Evolutionary conservation across 1,284 basidiomycete genomes (phyloP).

Genomic region (Ceratobasidium sp.): DNA sequence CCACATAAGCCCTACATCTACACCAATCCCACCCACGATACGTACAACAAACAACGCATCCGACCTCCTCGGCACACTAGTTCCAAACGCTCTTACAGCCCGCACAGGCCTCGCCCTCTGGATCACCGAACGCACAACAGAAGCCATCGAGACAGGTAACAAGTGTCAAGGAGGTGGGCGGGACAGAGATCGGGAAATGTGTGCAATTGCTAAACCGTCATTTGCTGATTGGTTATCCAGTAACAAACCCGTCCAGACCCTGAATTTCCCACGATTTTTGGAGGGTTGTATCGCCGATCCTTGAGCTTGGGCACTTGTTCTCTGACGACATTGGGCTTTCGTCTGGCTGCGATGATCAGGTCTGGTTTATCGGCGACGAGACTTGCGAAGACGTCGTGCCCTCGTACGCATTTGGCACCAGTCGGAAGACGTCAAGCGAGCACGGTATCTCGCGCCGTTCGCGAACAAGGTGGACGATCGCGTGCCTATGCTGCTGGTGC

Average conservation of each 20-base stretch:
- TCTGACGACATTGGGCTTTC: constrained; percentile 31
- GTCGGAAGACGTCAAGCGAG: background rate
- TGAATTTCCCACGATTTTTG: constrained; percentile 17
- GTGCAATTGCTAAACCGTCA: constrained; percentile 36
- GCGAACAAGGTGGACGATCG: background rate
- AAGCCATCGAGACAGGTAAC: constrained; percentile 24
- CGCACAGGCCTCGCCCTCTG: constrained; percentile 13
- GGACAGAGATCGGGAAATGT: constrained; percentile 29
- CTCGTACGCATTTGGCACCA: background rate
- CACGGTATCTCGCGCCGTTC: background rate
- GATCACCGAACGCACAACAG: constrained; percentile 20
- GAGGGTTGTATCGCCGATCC: constrained; percentile 16
- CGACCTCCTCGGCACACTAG: constrained; percentile 60
- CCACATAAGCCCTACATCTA: constrained; percentile 10
- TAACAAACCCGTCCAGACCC: constrained; percentile 11
- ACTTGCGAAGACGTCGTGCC: background rate
- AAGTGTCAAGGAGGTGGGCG: constrained; percentile 23
- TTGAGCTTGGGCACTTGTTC: background rate
- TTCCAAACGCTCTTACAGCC: constrained; percentile 58
- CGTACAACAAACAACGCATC: constrained; percentile 71
- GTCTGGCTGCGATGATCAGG: constrained; percentile 26
- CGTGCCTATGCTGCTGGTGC: constrained; percentile 14
- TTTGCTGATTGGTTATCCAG: constrained; percentile 25
- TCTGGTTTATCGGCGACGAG: background rate
- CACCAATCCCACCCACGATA: constrained; percentile 44